Base-by-base conservation (phyloP, 306 rosid genomes). In the Cercis canadensis region DNA sequence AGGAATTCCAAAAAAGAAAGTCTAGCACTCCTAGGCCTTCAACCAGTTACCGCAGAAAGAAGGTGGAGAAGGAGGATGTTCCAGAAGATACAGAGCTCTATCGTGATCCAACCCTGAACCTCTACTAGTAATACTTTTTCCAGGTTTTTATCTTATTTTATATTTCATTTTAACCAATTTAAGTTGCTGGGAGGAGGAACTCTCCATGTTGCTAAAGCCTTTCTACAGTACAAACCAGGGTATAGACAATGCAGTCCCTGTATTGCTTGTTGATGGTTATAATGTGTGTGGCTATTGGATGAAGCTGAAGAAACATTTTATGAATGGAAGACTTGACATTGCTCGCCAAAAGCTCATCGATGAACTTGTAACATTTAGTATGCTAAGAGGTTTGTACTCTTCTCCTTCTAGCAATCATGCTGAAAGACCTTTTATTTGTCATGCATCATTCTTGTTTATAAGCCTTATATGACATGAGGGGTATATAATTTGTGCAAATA, bases 221-320 rank as follows among this genome's bases (percentile, higher is more conserved):
- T 37, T 41, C 47, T 54, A 51, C 92, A 90, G 97, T 75, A 88
- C 98, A 43, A 81, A 90, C 77, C 88, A 77, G 85, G 97, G 92
- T 32, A n/a, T 86, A 54, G 88, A 88, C 54, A 62, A 49, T 40
- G 94, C 90, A 0, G 87, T 82, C 54, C 98, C 94, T 34, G 96
- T 93, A 5, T 79, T 93, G 88, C 96, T 90, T 67, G 98, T 88
- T 5, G 96, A 93, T 81, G 97, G 98, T 17, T 93, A 93, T 67
- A 93, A 93, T 76, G 94, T 93, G 5, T 93, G 98, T 69, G 97
- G 98, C 54, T 88, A 88, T 64, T 93, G 98, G 98, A 76, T 78
- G 11, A 93, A 93, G 74, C 83, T 93, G 75, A 93, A 93, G 89
- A 90, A 93, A 70, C 85, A 90, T 77, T 90, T 88, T 69, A 59